Evolutionary conservation across 2,329 filamentous ascomycete genomes (phyloP), one percentile per base, ranked within the genome.

Genomic region (Waltergamsia citrina): DNA sequence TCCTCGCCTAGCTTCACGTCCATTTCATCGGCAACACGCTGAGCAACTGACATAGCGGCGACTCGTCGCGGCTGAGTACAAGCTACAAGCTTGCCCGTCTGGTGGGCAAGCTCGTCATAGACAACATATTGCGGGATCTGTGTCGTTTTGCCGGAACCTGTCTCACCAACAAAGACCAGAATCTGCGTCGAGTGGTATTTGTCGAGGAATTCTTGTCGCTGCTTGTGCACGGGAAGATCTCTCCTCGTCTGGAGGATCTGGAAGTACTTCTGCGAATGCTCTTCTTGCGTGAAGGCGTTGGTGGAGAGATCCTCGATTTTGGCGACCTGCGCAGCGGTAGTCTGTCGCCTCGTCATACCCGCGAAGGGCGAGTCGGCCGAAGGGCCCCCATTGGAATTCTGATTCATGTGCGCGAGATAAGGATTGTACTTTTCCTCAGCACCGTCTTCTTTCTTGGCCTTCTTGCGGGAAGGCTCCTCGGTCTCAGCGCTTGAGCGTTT

Each of bases 41-140:
- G 86, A 23, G 92, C 92, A 14, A 98, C 92, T 30, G 88, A 95
- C 87, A 95, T 98, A 50, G 92, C 92, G 39, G 93, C 92, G 36
- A 98, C 92, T 75, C 92, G 85, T 57, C 93, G 83, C 42, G 92
- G 92, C 61, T 98, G 92, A 6, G 92, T 98, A 70, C 92, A 98
- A 38, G 90, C 92, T 38, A 98, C 81, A 60, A 95, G 80, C 67
- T 95, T 95, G 54, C 78, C 74, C 46, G 80, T 78, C 42, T 78
- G 67, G 50, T 96, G 85, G 18, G 92, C 90, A 21, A 95, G 73
- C 60, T 98, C 92, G 62, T 98, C 92, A 69, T 83, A 96, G 26
- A 98, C 77, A 44, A 98, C 90, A 57, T 95, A 98, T 59, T 98
- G 92, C 3, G 92, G 92, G 41, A 98, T 96, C 67, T 98, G 92